These are phyloP conservation scores for Ophiognomonia clavigignenti-juglandacearum DNA, from an alignment of 2,329 filamentous ascomycete species.

Conservation along the genomic window DNA sequence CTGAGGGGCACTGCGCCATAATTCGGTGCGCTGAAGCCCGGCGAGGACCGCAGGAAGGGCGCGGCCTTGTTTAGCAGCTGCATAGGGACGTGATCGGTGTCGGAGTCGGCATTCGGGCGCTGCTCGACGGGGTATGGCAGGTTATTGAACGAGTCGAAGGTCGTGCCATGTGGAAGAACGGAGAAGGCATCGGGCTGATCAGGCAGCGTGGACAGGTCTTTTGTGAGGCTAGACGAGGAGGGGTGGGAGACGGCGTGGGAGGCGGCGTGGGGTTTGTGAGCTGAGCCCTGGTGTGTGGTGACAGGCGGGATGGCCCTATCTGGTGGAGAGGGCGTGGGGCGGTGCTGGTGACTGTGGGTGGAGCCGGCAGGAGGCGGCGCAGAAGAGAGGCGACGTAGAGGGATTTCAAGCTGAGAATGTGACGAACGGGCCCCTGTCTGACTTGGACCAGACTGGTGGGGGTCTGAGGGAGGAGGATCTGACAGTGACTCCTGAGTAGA, in stretches of 20 bases:
- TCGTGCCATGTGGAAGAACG: constrained; percentile 15
- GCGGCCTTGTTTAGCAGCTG: constrained; percentile 20
- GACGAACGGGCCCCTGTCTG: too few relatives aligned
- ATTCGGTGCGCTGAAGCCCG: constrained; percentile 26
- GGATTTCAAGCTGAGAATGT: too few relatives aligned
- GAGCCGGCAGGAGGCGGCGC: too few relatives aligned
- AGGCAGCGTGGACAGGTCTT: constrained; percentile 6
- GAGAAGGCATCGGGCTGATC: constrained; percentile 2
- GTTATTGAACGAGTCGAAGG: constrained; percentile 2
- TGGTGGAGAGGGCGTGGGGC: constrained; percentile 9
- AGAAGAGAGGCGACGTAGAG: too few relatives aligned
- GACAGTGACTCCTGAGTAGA: too few relatives aligned
- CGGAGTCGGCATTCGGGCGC: constrained; percentile 6
- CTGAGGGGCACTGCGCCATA: constrained; percentile 28
- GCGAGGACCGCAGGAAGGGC: constrained; percentile 26
- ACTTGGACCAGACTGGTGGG: too few relatives aligned
- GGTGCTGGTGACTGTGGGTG: neutral
- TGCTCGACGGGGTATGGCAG: constrained; percentile 1
- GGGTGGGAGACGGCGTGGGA: neutral
- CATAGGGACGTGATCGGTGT: constrained; percentile 13
- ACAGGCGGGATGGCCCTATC: constrained; percentile 12
- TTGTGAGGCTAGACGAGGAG: constrained; percentile 13
- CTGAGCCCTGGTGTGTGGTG: constrained; percentile 10
- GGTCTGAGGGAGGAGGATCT: too few relatives aligned
- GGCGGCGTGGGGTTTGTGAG: constrained; percentile 3